Evolutionary conservation across 2,329 filamentous ascomycete genomes (phyloP), one percentile per base, ranked within the genome.

Genomic region (Colletotrichum musicola): DNA sequence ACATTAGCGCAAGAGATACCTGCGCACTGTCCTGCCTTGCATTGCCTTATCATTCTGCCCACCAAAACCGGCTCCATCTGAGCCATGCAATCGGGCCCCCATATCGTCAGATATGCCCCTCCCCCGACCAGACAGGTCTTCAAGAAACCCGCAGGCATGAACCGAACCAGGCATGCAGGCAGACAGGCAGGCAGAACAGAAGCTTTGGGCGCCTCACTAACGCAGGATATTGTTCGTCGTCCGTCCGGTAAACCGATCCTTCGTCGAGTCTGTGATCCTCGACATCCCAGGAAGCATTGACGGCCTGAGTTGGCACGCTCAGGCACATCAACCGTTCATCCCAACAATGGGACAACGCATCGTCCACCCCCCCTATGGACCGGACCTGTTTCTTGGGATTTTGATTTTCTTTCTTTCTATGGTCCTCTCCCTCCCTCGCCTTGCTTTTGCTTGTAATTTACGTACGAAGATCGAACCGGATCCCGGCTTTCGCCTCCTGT

Each of bases 291-390:
- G 44, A 56, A 68, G 66, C 66, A 65, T 66, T 69, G 66, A 68
- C 56, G 40, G 14, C 18, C 54, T 30, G 55, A 65, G 40, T 38
- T 50, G 47, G 49, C 35, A 62, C 44, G 42, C 49, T 56, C 49
- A 44, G 66, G 25, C n/a, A n/a, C 60, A 53, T 51, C 40, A 40
- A 27, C 42, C 35, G 27, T 47, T 40, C 25, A 57, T 35, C 42
- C 50, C 66, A 65, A 68, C 61, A 65, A 68, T 64, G 61, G 60
- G 55, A 65, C 62, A 56, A 44, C 55, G 56, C 62, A 66, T 69
- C 44, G 56, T 25, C 61, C 54, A 35, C 59, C n/a, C 59, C 59
- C 30, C 30, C 30, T 35, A 7, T 12, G 30, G 30, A 7, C 30
- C 7, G 30, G 30, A 7, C 30, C 7, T 9, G 7, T 35, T 35